Evolutionary conservation across 305 asterid species (phyloP), one percentile per base, ranked within the genome.

Genomic region (Euphrasia arctica): DNA sequence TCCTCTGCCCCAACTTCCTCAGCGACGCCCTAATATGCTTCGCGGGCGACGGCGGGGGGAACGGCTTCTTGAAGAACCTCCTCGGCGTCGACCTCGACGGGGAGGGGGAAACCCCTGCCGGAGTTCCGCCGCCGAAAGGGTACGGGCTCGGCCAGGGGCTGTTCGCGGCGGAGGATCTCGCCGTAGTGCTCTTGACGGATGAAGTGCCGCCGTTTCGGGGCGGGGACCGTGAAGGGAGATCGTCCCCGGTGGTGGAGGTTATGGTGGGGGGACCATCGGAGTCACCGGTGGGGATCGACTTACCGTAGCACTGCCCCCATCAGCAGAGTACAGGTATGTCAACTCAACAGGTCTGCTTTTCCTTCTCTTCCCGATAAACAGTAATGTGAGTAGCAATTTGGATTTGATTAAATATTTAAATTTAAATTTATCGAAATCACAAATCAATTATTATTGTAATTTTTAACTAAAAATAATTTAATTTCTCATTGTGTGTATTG

Each of bases 231-330:
- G 69, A 45, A 3, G 75, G 70, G 67, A 49, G 78, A 71, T 78
- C 79, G 41, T 34, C 74, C 5, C 32, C 82, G 22, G 65, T 39
- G 12, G 42, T 48, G 62, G 81, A 29, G 72, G 72, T 74, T 66
- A 54, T 70, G 72, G 75, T 73, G 22, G 22, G 25, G 63, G 65
- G 63, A 9, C 70, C 78, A 45, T 77, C 88, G 79, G 72, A 65
- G 69, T 84, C 87, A 2, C 72, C 79, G 69, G 87, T 79, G 70
- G 96, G 94, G 80, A 88, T 83, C 72, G 94, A 75, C 81, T 91
- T 91, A 32, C 98, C 98, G 63, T 86, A 91, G 60, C 98, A 91
- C 91, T 91, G 97, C 62, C 96, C 96, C 97, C 81, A 71, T 72
- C 22, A 18, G 22, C 72, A 62, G 74, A 28, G 41, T 28, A 55